Evolutionary conservation across 2,329 filamentous ascomycete genomes (phyloP), one percentile per base, ranked within the genome.

Genomic region (Scedosporium apiospermum): DNA sequence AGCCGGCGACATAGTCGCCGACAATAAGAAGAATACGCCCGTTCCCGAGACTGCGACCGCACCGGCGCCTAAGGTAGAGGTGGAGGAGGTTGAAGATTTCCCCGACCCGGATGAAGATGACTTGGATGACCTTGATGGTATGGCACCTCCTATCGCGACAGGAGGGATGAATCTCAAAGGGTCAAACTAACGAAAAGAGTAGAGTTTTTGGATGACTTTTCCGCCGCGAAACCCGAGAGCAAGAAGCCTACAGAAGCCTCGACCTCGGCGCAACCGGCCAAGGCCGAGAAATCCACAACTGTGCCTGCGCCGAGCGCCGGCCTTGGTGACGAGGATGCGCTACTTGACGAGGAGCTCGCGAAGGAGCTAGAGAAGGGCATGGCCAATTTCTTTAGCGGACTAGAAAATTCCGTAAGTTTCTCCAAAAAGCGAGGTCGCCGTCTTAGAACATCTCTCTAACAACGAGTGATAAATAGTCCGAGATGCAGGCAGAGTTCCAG

Each of bases 101-200:
- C 88, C 92, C 21, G 93, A 97, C 70, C 93, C 93, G 6, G 93
- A 98, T 67, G 93, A 96, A 75, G 95, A 95, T 74, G 90, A 95
- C 68, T 78, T 95, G 21, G 90, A 97, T 70, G 95, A 98, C 70
- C 79, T 99, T 55, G 95, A 99, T 75, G 91, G 90, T 91, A 75
- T 68, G 78, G 21, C n/a, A 18, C 23, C 26, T 53, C 12, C 10
- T 14, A 30, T 27, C 26, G 10, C 21, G 21, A 27, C 14, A 16
- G 9, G 26, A 30, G 16, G 16, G 6, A 12, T 21, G n/a, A 1
- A 7, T 51, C 23, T 21, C 14, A 38, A 42, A 10, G 16, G 23
- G 51, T 4, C 34, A 14, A 23, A n/a, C 49, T 61, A 57, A 61
- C 18, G 14, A 16, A 23, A 4, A 12, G n/a, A 42, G 27, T 26